A percentile compares a stretch with the other conserved stretches of the same genome.
These are phyloP conservation scores for Kwoniella pini DNA, from an alignment of 768 basidiomycete genomes.

Conservation along the genomic window DNA sequence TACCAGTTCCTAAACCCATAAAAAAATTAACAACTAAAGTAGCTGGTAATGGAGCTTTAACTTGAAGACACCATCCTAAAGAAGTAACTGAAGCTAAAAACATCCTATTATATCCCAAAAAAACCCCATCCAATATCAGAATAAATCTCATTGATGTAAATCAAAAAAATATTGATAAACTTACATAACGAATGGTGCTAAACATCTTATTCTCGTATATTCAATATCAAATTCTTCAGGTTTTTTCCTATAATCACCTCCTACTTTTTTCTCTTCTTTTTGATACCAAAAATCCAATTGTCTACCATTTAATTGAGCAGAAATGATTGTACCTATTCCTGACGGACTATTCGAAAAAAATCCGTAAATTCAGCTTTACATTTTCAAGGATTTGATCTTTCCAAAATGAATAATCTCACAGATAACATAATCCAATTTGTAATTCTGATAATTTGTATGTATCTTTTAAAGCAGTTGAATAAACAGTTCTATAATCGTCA, in stretches of 20 bases:
- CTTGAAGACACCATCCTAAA: conserved; percentile 52
- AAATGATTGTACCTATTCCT: conserved; percentile 70
- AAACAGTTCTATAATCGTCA: conserved; percentile 34
- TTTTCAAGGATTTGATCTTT: too few relatives aligned
- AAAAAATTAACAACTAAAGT: conserved; percentile 52
- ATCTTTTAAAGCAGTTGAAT: conserved; percentile 62
- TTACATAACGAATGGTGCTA: conserved; percentile 42
- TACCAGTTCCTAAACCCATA: conserved; percentile 40
- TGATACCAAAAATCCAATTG: conserved; percentile 70
- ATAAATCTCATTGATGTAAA: too few relatives aligned
- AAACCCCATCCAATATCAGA: too few relatives aligned
- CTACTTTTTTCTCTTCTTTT: conserved; percentile 51
- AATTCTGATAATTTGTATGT: conserved; percentile 67
- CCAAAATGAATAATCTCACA: conserved; percentile 51
- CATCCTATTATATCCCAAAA: conserved; percentile 23
- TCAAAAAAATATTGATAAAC: not conserved
- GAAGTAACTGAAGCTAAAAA: conserved; percentile 40
- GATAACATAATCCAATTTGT: conserved; percentile 73
- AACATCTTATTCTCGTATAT: conserved; percentile 22
- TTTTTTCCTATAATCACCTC: conserved; percentile 37
- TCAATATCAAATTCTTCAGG: conserved; percentile 43
- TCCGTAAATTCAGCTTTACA: not conserved
- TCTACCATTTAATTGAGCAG: conserved; percentile 64
- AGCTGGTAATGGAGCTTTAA: conserved; percentile 45
- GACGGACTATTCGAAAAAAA: conserved; percentile 56